These are phyloP conservation scores for Flaveria brownii DNA, from an alignment of 129 eudicot genomes.

Conservation along the genomic window DNA sequence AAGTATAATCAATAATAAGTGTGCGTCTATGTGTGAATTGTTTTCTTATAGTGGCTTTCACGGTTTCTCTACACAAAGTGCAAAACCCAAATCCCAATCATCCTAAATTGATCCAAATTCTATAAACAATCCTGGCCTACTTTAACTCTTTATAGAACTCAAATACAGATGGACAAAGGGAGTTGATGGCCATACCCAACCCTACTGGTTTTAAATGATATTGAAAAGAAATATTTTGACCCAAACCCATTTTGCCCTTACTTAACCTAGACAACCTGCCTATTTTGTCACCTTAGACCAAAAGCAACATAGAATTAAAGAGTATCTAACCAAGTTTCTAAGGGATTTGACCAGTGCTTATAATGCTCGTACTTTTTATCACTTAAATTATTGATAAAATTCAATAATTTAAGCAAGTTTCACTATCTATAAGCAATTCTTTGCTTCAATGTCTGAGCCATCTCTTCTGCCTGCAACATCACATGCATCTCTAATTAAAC, in stretches of 20 bases:
- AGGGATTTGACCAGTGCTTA: conserved; percentile 47
- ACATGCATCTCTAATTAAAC: not conserved
- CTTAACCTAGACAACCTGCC: not conserved
- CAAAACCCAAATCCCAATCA: too few relatives aligned
- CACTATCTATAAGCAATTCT: conserved; percentile 98
- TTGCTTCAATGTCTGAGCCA: conserved; percentile 93
- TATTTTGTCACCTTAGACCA: not conserved
- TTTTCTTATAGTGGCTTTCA: too few relatives aligned
- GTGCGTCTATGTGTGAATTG: too few relatives aligned
- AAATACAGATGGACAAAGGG: not conserved
- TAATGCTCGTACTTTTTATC: conserved; percentile 11
- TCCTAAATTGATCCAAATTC: too few relatives aligned
- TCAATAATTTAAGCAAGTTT: too few relatives aligned
- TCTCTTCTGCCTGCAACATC: conserved; percentile 83
- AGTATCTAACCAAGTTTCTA: conserved; percentile 46
- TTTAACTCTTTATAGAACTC: not conserved
- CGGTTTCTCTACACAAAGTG: too few relatives aligned
- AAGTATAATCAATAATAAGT: too few relatives aligned
- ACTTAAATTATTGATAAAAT: too few relatives aligned
- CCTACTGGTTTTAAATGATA: not conserved
- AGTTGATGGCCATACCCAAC: not conserved
- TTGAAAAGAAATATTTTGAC: not conserved
- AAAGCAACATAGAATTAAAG: conserved; percentile 1
- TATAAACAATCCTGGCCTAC: too few relatives aligned
- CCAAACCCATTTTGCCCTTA: not conserved